Percentiles rank a stretch among this genome's conserved stretches.
These are phyloP conservation scores for Fagopyrum homotropicum DNA, from an alignment of 148 eudicot species.

Conservation along the genomic window DNA sequence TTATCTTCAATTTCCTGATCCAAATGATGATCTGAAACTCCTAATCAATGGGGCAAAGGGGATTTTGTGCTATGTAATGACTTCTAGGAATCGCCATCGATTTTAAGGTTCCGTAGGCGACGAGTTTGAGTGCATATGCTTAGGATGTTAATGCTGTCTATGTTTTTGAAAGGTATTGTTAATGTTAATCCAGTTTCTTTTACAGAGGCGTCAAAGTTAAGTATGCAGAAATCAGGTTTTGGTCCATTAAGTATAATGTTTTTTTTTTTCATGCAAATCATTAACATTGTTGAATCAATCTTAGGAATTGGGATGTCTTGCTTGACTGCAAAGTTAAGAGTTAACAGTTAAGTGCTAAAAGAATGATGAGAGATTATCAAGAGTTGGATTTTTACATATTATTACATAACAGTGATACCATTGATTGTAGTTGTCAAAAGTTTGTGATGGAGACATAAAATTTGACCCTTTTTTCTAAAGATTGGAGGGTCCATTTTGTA, in stretches of 20 bases:
- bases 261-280: neutral
- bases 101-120: too few species aligned
- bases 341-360: neutral
- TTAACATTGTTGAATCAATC: neutral
- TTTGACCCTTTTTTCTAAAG: neutral
- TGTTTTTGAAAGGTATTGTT: too few species aligned
- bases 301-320: neutral
- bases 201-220: too few species aligned
- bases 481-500: conserved; percentile 6
- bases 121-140: too few species aligned
- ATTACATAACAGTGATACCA: neutral
- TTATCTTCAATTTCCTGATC: neutral
- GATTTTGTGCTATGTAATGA: neutral
- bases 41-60: neutral
- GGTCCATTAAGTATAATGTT: too few species aligned
- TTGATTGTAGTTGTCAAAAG: neutral
- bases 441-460: neutral
- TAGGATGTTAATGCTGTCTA: too few species aligned
- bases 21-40: neutral
- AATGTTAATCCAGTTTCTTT: too few species aligned
- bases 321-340: neutral
- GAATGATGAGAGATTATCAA: neutral
- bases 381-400: neutral
- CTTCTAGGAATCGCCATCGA: too few species aligned
- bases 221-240: too few species aligned